A percentile compares a stretch with the other conserved stretches of the same genome.
phyloP scores from a whole-genome alignment of 106 monocot genomes.

The Xerophyta viscosa region DNA sequence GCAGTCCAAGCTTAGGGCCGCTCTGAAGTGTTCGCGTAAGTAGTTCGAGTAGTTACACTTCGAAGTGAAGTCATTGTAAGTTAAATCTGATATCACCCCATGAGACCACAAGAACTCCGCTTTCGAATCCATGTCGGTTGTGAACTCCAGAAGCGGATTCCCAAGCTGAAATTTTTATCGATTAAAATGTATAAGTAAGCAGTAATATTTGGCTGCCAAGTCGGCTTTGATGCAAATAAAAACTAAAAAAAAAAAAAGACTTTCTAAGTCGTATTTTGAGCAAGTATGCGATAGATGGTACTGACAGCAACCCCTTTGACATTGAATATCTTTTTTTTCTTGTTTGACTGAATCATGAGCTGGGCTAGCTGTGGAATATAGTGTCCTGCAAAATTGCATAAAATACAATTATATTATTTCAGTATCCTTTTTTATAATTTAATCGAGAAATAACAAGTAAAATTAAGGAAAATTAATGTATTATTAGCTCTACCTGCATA shows the following conservation, averaged over 20 bases:
- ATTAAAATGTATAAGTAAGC: conserved; percentile 3
- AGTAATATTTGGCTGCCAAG: background rate
- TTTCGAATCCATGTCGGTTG: conserved; percentile 92
- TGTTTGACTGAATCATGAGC: conserved; percentile 77
- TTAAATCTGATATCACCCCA: conserved; percentile 90
- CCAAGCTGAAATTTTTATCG: conserved; percentile 40
- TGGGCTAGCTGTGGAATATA: conserved; percentile 91
- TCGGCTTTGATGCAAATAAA: too few relatives aligned
- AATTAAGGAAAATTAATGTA: background rate
- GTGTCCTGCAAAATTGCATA: too few relatives aligned
- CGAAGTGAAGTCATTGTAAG: conserved; percentile 61
- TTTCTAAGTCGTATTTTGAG: too few relatives aligned
- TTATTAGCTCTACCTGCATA: conserved; percentile 6
- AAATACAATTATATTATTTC: too few relatives aligned
- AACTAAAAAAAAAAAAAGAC: too few relatives aligned
- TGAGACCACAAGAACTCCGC: conserved; percentile 98
- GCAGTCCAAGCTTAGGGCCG: conserved; percentile 56
- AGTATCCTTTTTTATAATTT: background rate
- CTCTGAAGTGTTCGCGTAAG: conserved; percentile 82
- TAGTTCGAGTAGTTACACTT: conserved; percentile 95
- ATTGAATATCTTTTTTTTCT: conserved; percentile 58
- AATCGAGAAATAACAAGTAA: too few relatives aligned
- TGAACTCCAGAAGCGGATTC: conserved; percentile 86
- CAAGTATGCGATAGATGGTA: too few relatives aligned
- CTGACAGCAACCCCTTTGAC: conserved; percentile 87